Base-by-base conservation (phyloP, 352 stramenopile species). In the Globisporangium recalcitrans region DNA sequence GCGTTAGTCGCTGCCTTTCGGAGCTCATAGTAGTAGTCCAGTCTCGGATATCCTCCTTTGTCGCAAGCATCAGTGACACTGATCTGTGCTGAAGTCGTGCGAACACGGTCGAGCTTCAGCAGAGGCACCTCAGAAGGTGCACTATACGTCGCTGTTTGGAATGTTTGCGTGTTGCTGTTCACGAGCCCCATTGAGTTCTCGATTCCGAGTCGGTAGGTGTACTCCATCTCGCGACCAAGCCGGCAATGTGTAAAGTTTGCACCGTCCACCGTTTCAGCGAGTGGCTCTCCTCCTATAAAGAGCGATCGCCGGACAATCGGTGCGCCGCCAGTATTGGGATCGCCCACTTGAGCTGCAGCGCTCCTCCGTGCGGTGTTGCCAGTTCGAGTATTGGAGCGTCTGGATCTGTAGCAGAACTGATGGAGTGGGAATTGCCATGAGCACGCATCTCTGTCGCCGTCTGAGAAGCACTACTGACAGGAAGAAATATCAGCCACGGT, bases 191-290 rank as follows among this genome's bases (percentile, higher is more conserved):
- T 61, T 0, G 53, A 31, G 52, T 88, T 88, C 53, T 83, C 72
- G 19, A 85, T 68, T 47, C 81, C 74, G 19, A 88, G 58, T 32
- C 62, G 58, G 42, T 82, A 88, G 1, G 69, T 63, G 51, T 77
- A 84, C 6, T 64, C 64, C 0, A 55, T 71, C 22, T 51, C 68
- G 0, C 55, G 5, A 2, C 16, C 6, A 21, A 85, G 53, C 1
- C 58, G 65, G 46, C 78, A 88, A 48, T 85, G 67, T 10, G 61
- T 70, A 24, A 77, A 88, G 22, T 11, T 44, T 0, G 24, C 64
- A 0, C 29, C 58, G 7, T 46, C 56, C 2, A 52, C 63, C 21
- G 70, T 67, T 31, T 77, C 67, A 9, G 75, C 54, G 0, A 82
- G 26, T 49, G 69, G 32, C 4, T 54, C 16, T 48, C 75, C 78